These are phyloP conservation scores for Xylaria curta DNA, from an alignment of 495 filamentous ascomycete genomes.

Conservation along the genomic window DNA sequence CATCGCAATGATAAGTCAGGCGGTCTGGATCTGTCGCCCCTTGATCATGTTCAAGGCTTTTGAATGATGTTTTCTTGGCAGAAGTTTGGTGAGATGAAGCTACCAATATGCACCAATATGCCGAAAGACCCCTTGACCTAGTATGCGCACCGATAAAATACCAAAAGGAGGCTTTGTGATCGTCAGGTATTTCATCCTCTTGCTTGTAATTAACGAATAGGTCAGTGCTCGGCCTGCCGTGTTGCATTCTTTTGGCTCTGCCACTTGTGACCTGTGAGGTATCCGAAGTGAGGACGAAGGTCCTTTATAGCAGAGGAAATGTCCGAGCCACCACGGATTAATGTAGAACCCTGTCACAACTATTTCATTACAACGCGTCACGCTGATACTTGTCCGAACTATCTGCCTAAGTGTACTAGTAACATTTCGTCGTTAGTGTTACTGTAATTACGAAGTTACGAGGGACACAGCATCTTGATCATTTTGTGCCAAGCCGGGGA, in stretches of 20 bases:
- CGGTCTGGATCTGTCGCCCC: background rate
- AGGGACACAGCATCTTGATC: conserved; percentile 4
- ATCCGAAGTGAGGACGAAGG: background rate
- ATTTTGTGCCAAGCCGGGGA: background rate
- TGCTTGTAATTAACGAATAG: background rate
- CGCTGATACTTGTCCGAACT: background rate
- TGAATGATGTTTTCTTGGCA: background rate
- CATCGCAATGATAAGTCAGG: background rate
- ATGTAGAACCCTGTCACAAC: background rate
- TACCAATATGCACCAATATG: background rate
- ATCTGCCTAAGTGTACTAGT: background rate
- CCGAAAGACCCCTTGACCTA: background rate
- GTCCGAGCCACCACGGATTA: conserved; percentile 4
- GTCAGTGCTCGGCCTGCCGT: background rate
- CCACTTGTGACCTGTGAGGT: background rate
- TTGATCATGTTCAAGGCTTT: background rate
- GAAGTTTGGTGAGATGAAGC: background rate
- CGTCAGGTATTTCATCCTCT: background rate
- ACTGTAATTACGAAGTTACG: background rate
- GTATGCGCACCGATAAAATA: background rate
- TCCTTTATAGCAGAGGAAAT: background rate
- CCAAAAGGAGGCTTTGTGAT: background rate
- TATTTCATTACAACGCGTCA: background rate
- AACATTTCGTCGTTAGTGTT: background rate
- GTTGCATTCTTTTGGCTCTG: background rate